Base-by-base conservation (phyloP, 2,329 filamentous ascomycete genomes). In the Neoscytalidium dimidiatum region DNA sequence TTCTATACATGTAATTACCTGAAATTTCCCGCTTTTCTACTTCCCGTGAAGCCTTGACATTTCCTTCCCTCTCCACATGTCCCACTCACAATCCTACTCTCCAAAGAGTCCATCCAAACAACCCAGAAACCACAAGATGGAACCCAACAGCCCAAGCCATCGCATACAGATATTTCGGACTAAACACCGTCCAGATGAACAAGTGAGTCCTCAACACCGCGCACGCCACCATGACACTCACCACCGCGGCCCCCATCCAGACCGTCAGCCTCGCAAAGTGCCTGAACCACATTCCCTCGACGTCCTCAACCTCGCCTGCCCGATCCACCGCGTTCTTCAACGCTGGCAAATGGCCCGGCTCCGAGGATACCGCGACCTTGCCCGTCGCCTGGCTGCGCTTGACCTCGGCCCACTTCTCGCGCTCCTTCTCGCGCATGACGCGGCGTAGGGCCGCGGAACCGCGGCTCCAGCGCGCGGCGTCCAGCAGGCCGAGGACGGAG, bases 171-270 rank as follows among this genome's bases (percentile, higher is more conserved):
- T 94, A 98, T 78, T 98, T 99, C 0, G 95, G 95, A 68, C 92
- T 96, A 77, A 99, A 99, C 11, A 99, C 95, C 0, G 94, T 98
- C 95, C 95, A 99, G 67, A 99, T 94, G 75, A 99, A 99, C 65
- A 99, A 78, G 82, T 99, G 95, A 31, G 92, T 92, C 69, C 94
- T 83, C 73, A 99, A 77, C 7, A 86, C 83, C 53, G 91, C 93
- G 77, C 95, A 99, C 17, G 94, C 93, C 14, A 85, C 87, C 94
- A 98, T 98, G 26, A 97, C 90, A 52, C 88, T 90, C 2, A 87
- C 78, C 62, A 92, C 78, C 68, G 87, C 88, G 1, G 82, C 81
- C 0, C 90, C 84, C 11, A 86, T 81, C 75, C 95, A 96, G 11
- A 90, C 76, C 0, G 93, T 96, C 71, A 91, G 77, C 44, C 91